These are phyloP conservation scores for Talinum fruticosum DNA, from an alignment of 148 eudicot genomes.

Conservation along the genomic window DNA sequence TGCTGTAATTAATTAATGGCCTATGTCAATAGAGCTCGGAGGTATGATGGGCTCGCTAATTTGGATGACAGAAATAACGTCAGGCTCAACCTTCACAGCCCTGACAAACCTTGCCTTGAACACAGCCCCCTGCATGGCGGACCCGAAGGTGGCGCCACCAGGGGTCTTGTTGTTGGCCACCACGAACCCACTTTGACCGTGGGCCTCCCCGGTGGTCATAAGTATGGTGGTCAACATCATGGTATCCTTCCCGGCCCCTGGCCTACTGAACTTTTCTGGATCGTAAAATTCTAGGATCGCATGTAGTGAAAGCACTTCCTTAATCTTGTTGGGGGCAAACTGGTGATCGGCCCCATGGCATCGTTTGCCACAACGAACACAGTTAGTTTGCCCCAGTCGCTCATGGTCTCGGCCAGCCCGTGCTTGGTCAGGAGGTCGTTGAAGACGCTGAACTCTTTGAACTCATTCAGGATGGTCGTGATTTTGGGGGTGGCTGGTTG, in stretches of 20 bases:
- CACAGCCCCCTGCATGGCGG: neutral
- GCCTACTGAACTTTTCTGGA: neutral
- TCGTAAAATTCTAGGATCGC: neutral
- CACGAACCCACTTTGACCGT: neutral
- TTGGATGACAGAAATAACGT: neutral
- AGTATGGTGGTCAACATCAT: neutral
- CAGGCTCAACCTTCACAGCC: neutral
- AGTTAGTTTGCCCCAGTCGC: neutral
- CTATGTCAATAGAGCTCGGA: no score
- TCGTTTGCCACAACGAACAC: neutral
- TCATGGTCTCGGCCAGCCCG: neutral
- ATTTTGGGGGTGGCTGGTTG: neutral
- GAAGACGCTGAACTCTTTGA: neutral
- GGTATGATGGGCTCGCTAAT: conserved; percentile 1
- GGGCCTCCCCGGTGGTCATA: neutral
- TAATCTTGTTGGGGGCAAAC: neutral
- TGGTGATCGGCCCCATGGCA: neutral
- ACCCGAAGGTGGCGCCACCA: neutral
- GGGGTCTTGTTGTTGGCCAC: neutral
- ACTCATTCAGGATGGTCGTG: neutral
- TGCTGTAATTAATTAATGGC: neutral
- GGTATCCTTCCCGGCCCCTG: neutral
- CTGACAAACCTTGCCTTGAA: neutral
- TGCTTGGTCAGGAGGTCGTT: neutral
- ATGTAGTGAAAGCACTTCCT: neutral